Evolutionary conservation across 169 alveolate genomes (phyloP).

Genomic region (Miamiensis avidus): DNA sequence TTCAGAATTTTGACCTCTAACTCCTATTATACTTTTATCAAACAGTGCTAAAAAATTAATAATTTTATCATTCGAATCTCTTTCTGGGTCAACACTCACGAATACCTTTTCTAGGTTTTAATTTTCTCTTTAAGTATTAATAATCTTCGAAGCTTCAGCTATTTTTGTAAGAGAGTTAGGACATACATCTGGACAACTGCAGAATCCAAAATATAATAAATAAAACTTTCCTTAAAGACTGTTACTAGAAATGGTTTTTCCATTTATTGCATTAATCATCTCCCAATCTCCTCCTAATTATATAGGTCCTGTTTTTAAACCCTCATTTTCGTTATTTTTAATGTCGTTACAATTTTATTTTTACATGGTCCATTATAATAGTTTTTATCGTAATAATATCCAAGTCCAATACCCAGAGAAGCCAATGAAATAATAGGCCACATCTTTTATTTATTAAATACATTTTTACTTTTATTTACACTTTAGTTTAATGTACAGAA

Average conservation of each 20-base stretch:
- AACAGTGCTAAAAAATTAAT: conserved; percentile 50
- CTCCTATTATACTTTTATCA: conserved; percentile 63
- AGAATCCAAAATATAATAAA: conserved; percentile 69
- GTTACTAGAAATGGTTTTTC: conserved; percentile 57
- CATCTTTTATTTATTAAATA: too few relatives aligned
- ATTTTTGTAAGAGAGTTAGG: conserved; percentile 64
- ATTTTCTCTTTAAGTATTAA: conserved; percentile 56
- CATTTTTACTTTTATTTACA: too few relatives aligned
- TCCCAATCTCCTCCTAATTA: conserved; percentile 72
- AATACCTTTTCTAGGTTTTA: conserved; percentile 59
- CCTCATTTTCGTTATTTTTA: not conserved
- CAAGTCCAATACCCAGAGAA: not conserved
- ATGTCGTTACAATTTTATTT: too few relatives aligned
- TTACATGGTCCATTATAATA: not conserved
- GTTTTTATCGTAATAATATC: not conserved
- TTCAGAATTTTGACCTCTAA: conserved; percentile 52
- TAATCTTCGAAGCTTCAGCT: conserved; percentile 45
- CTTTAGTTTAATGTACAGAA: too few relatives aligned
- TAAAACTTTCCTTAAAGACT: conserved; percentile 59
- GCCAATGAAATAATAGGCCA: too few relatives aligned
- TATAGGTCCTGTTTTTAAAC: not conserved
- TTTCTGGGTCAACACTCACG: conserved; percentile 71
- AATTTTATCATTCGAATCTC: conserved; percentile 63
- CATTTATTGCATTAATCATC: conserved; percentile 61
- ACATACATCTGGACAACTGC: conserved; percentile 77